Conservation (phyloP, 2,329 filamentous ascomycete genomes). For the Claviceps purpurea region DNA sequence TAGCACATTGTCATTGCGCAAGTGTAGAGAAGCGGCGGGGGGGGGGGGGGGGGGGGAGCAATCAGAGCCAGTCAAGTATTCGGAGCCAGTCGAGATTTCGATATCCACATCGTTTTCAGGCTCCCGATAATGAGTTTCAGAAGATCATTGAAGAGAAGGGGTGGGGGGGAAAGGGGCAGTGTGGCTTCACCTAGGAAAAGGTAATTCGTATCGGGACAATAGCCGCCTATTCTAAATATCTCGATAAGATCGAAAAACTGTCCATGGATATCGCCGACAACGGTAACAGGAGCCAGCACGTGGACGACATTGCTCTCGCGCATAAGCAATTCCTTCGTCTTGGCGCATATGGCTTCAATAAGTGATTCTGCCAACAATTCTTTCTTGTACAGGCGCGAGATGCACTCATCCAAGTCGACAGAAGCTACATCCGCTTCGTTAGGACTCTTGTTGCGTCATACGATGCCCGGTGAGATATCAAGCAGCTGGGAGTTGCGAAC, state of each 20-base stretch:
- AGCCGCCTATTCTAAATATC: slow-evolving; percentile 96
- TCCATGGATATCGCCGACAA: slow-evolving; percentile 96
- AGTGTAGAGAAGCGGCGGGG: not conserved
- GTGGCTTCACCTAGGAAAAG: slow-evolving; percentile 66
- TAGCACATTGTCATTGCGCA: not conserved
- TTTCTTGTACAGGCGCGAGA: slow-evolving; percentile 90
- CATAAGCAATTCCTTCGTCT: slow-evolving; percentile 97
- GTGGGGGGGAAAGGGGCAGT: not conserved
- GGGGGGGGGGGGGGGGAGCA: too few species aligned
- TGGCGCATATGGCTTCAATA: slow-evolving; percentile 97
- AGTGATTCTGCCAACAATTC: slow-evolving; percentile 94
- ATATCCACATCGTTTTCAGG: not conserved
- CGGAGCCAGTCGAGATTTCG: not conserved
- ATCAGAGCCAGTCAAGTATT: too few species aligned
- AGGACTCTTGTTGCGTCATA: not conserved
- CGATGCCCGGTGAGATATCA: not conserved
- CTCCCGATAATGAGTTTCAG: not conserved
- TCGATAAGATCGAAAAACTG: slow-evolving; percentile 99
- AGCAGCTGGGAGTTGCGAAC: slow-evolving; percentile 22
- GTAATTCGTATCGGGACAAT: slow-evolving; percentile 96
- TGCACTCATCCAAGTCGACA: slow-evolving; percentile 97
- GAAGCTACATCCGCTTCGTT: slow-evolving; percentile 46
- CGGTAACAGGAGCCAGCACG: slow-evolving; percentile 86
- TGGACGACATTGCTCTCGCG: slow-evolving; percentile 99
- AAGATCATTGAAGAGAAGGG: not conserved